Evolutionary conservation across 129 eudicot genomes (phyloP).

Genomic region (Escallonia rubra): DNA sequence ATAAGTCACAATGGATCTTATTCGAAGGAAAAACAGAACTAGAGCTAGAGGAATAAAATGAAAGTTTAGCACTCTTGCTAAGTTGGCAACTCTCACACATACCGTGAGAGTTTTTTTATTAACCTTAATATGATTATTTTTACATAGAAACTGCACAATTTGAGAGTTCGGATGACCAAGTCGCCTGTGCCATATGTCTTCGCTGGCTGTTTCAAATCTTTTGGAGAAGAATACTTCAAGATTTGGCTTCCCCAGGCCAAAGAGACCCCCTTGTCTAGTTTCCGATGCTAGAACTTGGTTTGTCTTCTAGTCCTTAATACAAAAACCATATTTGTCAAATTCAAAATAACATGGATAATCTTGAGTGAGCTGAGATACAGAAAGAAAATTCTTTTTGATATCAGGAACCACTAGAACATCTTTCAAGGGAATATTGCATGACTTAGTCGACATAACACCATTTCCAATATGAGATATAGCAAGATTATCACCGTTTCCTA

Average conservation of each 20-base stretch:
- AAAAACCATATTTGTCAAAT: not conserved
- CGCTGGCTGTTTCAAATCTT: not conserved
- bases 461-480: not conserved
- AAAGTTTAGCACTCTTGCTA: not conserved
- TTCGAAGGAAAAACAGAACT: not conserved
- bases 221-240: not conserved
- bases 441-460: not conserved
- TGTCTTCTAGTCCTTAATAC: not conserved
- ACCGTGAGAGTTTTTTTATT: not conserved
- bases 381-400: not conserved
- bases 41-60: not conserved
- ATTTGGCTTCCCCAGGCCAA: not conserved
- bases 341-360: not conserved
- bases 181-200: not conserved
- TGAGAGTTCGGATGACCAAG: not conserved
- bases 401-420: conserved; percentile 1
- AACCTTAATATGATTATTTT: not conserved
- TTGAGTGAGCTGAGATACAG: not conserved
- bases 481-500: not conserved
- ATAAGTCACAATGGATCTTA: conserved; percentile 1
- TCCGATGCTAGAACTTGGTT: not conserved
- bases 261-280: not conserved
- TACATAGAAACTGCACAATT: not conserved
- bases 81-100: conserved; percentile 1
- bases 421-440: not conserved